Percentiles rank a stretch among this genome's conserved stretches.
phyloP scores from a whole-genome alignment of 2,329 filamentous ascomycete genomes.

The Grosmannia huntii region DNA sequence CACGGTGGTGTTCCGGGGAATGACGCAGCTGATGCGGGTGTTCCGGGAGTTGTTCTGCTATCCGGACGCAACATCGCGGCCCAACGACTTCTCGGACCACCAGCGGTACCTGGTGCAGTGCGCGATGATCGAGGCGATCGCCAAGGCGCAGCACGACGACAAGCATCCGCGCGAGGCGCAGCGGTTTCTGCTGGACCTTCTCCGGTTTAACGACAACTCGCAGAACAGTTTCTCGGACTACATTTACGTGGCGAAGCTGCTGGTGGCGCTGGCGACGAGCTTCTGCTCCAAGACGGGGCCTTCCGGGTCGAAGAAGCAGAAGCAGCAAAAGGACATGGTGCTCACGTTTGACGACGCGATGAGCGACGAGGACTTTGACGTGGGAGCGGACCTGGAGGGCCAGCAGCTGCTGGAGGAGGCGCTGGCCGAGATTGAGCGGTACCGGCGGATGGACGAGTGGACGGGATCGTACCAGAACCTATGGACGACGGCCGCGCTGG shows the following conservation, averaged over 20 bases:
- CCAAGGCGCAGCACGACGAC: conserved; percentile 64
- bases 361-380: conserved; percentile 13
- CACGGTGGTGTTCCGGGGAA: conserved; percentile 19
- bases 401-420: conserved; percentile 37
- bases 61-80: conserved; percentile 64
- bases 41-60: conserved; percentile 86
- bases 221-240: conserved; percentile 83
- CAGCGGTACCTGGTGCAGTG: conserved; percentile 74
- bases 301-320: neutral
- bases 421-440: conserved; percentile 52
- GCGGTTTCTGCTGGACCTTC: conserved; percentile 73
- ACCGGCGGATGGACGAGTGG: conserved; percentile 56
- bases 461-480: conserved; percentile 55
- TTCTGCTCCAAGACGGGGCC: conserved; percentile 29
- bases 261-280: conserved; percentile 48
- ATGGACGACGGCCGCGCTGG: conserved; percentile 48
- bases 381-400: conserved; percentile 22
- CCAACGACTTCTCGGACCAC: conserved; percentile 86
- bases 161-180: conserved; percentile 70
- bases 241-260: conserved; percentile 72
- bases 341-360: conserved; percentile 22
- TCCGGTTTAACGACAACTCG: conserved; percentile 90
- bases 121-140: conserved; percentile 69
- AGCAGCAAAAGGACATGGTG: conserved; percentile 11
- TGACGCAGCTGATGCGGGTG: conserved; percentile 61